Conservation (phyloP, 164 flowering plant species). For the Echeveria elegans region DNA sequence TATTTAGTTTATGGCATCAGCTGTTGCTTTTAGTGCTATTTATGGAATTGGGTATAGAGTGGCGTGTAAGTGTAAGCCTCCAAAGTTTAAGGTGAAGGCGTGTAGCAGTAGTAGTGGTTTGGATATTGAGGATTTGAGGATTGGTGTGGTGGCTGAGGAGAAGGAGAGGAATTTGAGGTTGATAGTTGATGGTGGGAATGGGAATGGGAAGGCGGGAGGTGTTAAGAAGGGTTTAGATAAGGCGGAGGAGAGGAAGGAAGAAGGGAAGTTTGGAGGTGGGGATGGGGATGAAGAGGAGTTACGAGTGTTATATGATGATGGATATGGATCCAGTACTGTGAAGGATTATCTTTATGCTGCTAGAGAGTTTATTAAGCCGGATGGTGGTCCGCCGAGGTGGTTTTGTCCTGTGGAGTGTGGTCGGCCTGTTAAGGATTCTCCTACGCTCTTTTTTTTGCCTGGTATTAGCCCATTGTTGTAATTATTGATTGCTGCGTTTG, state of each 20-base stretch:
- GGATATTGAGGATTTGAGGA: constrained; percentile 8
- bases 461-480: constrained; percentile 25
- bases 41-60: constrained; percentile 9
- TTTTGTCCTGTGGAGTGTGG: constrained; percentile 67
- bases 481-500: not conserved
- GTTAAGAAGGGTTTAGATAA: not conserved
- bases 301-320: constrained; percentile 37
- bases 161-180: constrained; percentile 3
- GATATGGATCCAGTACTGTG: constrained; percentile 48
- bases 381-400: constrained; percentile 88
- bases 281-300: constrained; percentile 1
- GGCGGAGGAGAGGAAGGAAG: constrained; percentile 3
- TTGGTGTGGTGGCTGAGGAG: constrained; percentile 3
- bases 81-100: constrained; percentile 1
- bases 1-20: not conserved
- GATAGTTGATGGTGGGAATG: constrained; percentile 5
- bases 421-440: constrained; percentile 44
- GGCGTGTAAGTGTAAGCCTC: not conserved
- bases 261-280: too few relatives aligned
- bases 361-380: constrained; percentile 44
- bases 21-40: constrained; percentile 9
- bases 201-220: not conserved
- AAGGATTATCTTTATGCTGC: constrained; percentile 57
- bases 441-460: constrained; percentile 67
- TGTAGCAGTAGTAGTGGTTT: not conserved